Evolutionary conservation across 371 early-diverging fungal genomes (phyloP).

Genomic region (Mortierella sp.): DNA sequence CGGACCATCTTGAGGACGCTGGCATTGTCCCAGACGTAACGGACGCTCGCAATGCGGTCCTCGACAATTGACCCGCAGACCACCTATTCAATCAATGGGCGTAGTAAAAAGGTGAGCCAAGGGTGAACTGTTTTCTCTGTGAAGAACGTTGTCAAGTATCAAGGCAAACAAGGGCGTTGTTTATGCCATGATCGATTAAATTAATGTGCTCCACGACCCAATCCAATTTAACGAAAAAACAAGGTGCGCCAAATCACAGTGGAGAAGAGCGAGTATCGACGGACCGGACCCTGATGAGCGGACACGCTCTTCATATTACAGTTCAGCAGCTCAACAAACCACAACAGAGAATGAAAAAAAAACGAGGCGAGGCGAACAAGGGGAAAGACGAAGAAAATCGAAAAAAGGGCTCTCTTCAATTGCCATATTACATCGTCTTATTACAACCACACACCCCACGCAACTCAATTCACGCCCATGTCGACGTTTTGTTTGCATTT

Average conservation of each 20-base stretch:
- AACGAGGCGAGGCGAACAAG: neutral
- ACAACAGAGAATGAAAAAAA: neutral
- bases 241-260: neutral
- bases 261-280: neutral
- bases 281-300: neutral
- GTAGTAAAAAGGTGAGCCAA: neutral
- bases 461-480: neutral
- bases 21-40: conserved; percentile 56
- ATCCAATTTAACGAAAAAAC: neutral
- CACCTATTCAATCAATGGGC: conserved; percentile 22
- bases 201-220: neutral
- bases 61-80: conserved; percentile 43
- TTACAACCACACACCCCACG: neutral
- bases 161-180: neutral
- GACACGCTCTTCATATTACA: neutral
- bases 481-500: neutral
- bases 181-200: neutral
- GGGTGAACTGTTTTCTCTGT: neutral
- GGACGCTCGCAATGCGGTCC: conserved; percentile 47
- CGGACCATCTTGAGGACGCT: conserved; percentile 55
- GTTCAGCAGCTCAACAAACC: conserved; percentile 6
- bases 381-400: neutral
- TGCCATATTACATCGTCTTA: neutral
- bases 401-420: neutral
- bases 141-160: too few species aligned